Conservation (phyloP, 1,139 yeast genomes). For the Magnusiomyces tetraspermus region DNA sequence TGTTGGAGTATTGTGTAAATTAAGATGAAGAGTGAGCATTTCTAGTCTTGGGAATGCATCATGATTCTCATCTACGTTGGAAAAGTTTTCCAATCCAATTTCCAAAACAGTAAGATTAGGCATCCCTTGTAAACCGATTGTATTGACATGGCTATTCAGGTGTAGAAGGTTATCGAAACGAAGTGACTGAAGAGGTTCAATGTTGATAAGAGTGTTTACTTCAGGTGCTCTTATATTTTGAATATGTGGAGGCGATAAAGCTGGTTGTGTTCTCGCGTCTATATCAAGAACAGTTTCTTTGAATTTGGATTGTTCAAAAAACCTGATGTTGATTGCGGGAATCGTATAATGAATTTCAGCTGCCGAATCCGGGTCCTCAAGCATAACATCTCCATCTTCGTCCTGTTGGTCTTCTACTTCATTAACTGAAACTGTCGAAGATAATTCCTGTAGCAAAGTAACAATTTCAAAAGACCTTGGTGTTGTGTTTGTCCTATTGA, state of each 20-base stretch:
- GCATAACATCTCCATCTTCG: too few relatives aligned
- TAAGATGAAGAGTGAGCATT: not conserved
- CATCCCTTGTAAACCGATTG: not conserved
- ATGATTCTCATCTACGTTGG: not conserved
- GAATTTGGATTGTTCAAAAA: too few relatives aligned
- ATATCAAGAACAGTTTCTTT: too few relatives aligned
- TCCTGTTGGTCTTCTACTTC: too few relatives aligned
- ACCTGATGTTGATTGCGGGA: too few relatives aligned
- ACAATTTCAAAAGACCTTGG: not conserved
- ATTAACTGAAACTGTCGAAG: too few relatives aligned
- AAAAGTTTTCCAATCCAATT: not conserved
- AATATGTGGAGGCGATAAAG: not conserved
- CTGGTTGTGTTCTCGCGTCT: not conserved
- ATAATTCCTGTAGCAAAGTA: not conserved
- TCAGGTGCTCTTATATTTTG: not conserved
- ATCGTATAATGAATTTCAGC: too few relatives aligned
- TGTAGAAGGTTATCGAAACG: not conserved
- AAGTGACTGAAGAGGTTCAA: not conserved
- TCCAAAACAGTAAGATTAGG: not conserved
- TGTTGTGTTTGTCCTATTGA: not conserved
- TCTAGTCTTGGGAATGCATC: not conserved
- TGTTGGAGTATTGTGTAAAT: not conserved
- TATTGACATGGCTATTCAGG: not conserved
- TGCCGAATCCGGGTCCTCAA: too few relatives aligned
- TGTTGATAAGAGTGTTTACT: not conserved